Evolutionary conservation across 768 basidiomycete genomes (phyloP), one percentile per base, ranked within the genome.

Genomic region (Psilocybe azurescens): DNA sequence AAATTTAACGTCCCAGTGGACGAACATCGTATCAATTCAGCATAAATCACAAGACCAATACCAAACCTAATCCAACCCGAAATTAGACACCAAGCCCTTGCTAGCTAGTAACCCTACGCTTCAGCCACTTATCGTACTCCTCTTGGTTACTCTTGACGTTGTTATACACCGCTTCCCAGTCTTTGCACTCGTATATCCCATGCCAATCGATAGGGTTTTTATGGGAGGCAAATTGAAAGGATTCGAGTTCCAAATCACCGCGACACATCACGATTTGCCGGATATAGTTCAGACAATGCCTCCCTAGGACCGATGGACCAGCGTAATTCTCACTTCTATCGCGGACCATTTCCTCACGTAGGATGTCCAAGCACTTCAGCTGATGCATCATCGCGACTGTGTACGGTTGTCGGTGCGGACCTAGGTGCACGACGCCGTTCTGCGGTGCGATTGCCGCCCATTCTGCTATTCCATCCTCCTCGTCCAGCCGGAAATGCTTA

Each of bases 331-430:
- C 63, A 29, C 46, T 56, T 47, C 47, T 54, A 59, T 57, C 63
- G n/a, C 69, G 65, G n/a, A 72, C 62, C 58, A 72, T 72, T 60
- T 73, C 72, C 55, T 67, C 64, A 60, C 76, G 72, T 47, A 79
- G 65, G 44, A 75, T 69, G 57, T 77, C 74, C 8, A 79, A 64
- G 55, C 77, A 78, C 51, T 72, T 70, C 14, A 79, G 70, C 53
- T 78, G 74, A 60, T 79, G 78, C 47, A 78, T 69, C 71, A 79
- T 73, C 1, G 74, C 73, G 46, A 77, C 67, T 7, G 70, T 75
- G 62, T 70, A 79, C 16, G 74, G 73, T 49, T 70, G 73, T 38
- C 66, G 66, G 18, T 74, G 53, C 14, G 71, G 66, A 6, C 77
- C 77, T 7, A 78, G 72, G 62, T 76, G 65, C 11, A 78, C 62